Conservation (phyloP, 148 eudicot genomes). For the Tetragonia tetragonoides region DNA sequence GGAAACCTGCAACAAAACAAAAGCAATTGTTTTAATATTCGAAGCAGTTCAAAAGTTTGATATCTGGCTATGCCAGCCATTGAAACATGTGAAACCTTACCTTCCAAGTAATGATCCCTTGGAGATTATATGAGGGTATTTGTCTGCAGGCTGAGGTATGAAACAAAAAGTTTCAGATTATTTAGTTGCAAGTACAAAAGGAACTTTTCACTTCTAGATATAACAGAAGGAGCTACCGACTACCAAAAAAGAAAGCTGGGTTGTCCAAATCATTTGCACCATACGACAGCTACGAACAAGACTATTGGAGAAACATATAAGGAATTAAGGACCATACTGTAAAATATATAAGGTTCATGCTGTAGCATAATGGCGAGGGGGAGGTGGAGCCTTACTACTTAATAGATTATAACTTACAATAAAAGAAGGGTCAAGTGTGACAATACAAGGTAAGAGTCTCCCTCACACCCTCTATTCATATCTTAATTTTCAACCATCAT, state of each 20-base stretch:
- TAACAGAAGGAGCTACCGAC: background rate
- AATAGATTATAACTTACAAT: no score
- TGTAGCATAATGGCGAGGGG: no score
- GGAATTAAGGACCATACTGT: no score
- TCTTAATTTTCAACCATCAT: no score
- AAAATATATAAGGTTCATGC: no score
- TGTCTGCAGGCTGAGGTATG: conserved; percentile 80
- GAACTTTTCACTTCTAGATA: background rate
- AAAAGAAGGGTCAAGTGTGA: no score
- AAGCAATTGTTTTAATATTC: background rate
- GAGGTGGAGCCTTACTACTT: no score
- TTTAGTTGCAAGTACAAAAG: background rate
- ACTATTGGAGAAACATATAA: no score
- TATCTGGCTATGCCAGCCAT: background rate
- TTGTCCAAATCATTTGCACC: no score
- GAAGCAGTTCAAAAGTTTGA: background rate
- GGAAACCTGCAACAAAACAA: conserved; percentile 64
- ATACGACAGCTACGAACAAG: no score
- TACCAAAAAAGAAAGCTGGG: background rate
- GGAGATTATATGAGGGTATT: conserved; percentile 66
- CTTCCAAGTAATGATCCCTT: conserved; percentile 74
- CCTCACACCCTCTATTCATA: no score
- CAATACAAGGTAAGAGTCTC: no score
- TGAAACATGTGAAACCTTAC: conserved; percentile 27
- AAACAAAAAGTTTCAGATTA: background rate